A percentile compares a stretch with the other conserved stretches of the same genome.
Conservation (phyloP, 176 grass and related monocot genomes). For the Aegilops longissima region DNA sequence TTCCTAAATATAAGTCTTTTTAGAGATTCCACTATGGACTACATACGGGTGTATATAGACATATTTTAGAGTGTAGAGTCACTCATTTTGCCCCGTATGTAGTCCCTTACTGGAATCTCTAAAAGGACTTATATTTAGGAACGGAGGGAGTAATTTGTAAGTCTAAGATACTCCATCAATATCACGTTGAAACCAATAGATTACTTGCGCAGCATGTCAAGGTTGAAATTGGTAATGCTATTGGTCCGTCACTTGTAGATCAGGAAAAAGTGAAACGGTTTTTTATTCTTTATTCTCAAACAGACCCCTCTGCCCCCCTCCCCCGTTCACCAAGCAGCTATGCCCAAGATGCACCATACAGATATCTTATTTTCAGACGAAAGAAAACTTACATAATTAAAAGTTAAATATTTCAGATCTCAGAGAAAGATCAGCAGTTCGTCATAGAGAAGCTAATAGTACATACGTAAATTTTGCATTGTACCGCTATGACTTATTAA, state of each 20-base stretch:
- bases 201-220: background rate
- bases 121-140: too few relatives aligned
- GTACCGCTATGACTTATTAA: background rate
- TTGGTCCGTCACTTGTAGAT: background rate
- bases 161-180: background rate
- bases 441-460: background rate
- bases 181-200: background rate
- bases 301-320: background rate
- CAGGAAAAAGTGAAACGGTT: background rate
- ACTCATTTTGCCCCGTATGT: too few relatives aligned
- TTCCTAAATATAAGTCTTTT: too few relatives aligned
- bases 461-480: slow-evolving; percentile 1
- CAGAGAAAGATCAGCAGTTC: slow-evolving; percentile 9
- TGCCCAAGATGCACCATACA: background rate
- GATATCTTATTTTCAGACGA: background rate
- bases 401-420: background rate
- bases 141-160: background rate
- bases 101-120: too few relatives aligned
- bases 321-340: background rate
- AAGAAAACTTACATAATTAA: background rate
- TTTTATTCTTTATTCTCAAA: background rate
- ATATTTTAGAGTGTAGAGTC: too few relatives aligned
- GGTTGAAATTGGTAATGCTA: background rate
- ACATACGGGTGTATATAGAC: too few relatives aligned
- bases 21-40: too few relatives aligned